phyloP scores from a whole-genome alignment of 352 stramenopile genomes.

The Pythium rishiriense region DNA sequence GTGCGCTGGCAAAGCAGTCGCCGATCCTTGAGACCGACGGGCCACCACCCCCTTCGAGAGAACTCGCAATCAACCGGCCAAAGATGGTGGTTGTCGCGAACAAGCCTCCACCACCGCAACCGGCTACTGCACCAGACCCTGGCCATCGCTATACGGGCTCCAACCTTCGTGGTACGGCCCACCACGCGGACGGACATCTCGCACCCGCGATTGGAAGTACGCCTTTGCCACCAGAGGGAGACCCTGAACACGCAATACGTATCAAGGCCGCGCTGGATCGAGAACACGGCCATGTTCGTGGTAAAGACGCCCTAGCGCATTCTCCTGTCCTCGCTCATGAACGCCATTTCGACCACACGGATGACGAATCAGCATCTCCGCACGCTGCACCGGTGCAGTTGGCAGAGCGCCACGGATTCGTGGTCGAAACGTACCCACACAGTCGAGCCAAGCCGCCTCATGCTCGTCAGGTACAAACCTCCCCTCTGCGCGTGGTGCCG shows the following conservation, averaged over 20 bases:
- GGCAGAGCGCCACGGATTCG: constrained; percentile 3
- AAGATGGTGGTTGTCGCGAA: constrained; percentile 1
- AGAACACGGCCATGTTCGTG: not conserved
- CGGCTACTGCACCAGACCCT: not conserved
- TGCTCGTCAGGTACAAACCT: not conserved
- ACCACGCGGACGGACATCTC: not conserved
- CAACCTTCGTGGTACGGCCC: not conserved
- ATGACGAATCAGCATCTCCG: too few relatives aligned
- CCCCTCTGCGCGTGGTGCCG: not conserved
- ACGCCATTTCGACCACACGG: constrained; percentile 4
- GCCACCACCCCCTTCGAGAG: not conserved
- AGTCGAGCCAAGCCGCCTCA: not conserved
- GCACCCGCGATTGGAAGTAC: not conserved
- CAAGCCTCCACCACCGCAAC: not conserved
- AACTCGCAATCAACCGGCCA: not conserved
- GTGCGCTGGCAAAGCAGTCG: not conserved
- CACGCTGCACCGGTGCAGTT: not conserved
- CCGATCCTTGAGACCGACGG: not conserved
- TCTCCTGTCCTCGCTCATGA: not conserved
- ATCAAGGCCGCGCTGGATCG: constrained; percentile 12
- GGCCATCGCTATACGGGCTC: not conserved
- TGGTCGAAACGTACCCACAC: constrained; percentile 5
- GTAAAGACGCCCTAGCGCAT: not conserved
- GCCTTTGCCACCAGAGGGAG: not conserved
- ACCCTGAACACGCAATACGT: constrained; percentile 1